Evolutionary conservation across 2,329 filamentous ascomycete species (phyloP).

Genomic region (Phyllosticta citrichinensis): DNA sequence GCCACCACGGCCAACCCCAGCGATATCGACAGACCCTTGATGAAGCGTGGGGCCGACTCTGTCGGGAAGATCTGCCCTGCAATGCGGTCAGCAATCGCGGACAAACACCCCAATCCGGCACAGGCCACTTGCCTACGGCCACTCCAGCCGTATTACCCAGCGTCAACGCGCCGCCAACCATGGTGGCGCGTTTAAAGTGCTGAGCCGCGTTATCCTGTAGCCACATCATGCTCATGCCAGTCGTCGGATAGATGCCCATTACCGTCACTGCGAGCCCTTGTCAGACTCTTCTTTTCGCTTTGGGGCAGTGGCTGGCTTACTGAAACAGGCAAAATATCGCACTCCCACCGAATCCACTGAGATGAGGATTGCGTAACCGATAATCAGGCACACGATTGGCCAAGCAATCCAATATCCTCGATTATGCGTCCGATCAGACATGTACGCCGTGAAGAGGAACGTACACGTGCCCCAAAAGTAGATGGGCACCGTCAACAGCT

Average conservation of each 20-base stretch:
- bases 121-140: conserved; percentile 1
- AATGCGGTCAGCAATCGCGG: neutral
- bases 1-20: conserved; percentile 8
- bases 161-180: conserved; percentile 9
- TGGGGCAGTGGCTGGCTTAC: neutral
- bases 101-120: neutral
- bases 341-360: conserved; percentile 3
- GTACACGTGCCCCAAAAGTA: conserved; percentile 4
- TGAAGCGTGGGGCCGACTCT: conserved; percentile 5
- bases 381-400: conserved; percentile 4
- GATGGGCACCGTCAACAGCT: conserved; percentile 45
- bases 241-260: conserved; percentile 8
- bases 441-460: conserved; percentile 6
- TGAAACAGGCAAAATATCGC: conserved; percentile 11
- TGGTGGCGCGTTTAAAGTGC: conserved; percentile 9
- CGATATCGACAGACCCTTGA: conserved; percentile 9
- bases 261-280: neutral
- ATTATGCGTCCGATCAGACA: neutral
- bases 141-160: conserved; percentile 9
- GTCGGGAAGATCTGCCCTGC: conserved; percentile 8
- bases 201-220: conserved; percentile 9
- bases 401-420: conserved; percentile 6
- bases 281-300: neutral
- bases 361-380: conserved; percentile 9
- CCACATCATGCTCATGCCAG: conserved; percentile 10